phyloP scores from a whole-genome alignment of 768 basidiomycete genomes.

The Rhodocollybia butyracea region DNA sequence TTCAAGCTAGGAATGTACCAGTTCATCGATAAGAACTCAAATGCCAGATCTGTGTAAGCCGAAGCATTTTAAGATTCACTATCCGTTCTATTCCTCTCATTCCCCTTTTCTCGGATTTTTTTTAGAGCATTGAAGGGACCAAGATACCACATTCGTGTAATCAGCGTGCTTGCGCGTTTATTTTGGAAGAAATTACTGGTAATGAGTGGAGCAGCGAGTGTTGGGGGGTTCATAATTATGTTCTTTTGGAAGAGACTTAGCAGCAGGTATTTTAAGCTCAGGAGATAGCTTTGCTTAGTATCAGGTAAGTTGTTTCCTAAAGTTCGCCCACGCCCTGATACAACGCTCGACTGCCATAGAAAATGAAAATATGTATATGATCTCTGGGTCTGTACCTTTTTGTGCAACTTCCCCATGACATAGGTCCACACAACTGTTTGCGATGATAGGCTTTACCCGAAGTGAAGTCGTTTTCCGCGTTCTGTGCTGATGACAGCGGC shows the following conservation, averaged over 20 bases:
- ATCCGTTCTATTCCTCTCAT: neutral
- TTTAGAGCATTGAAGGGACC: neutral
- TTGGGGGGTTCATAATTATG: neutral
- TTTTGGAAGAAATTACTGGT: neutral
- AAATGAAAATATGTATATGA: too few species aligned
- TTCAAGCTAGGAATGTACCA: constrained; percentile 27
- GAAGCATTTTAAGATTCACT: too few species aligned
- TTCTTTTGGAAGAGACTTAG: neutral
- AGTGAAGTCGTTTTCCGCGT: too few species aligned
- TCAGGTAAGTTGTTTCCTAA: too few species aligned
- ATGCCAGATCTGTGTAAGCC: constrained; percentile 8
- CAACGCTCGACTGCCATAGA: too few species aligned
- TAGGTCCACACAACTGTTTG: too few species aligned
- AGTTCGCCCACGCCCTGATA: too few species aligned
- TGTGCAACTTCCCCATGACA: too few species aligned
- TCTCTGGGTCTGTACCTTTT: too few species aligned
- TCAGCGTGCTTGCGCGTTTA: neutral
- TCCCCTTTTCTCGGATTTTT: neutral
- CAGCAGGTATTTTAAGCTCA: neutral
- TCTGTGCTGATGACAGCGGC: too few species aligned
- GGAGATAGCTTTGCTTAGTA: neutral
- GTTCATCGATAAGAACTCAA: constrained; percentile 17
- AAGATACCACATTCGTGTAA: neutral
- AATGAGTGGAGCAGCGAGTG: neutral
- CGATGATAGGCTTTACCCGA: too few species aligned